Evolutionary conservation across 176 grass and related monocot genomes (phyloP), one percentile per base, ranked within the genome.

Genomic region (Leersia perrieri): DNA sequence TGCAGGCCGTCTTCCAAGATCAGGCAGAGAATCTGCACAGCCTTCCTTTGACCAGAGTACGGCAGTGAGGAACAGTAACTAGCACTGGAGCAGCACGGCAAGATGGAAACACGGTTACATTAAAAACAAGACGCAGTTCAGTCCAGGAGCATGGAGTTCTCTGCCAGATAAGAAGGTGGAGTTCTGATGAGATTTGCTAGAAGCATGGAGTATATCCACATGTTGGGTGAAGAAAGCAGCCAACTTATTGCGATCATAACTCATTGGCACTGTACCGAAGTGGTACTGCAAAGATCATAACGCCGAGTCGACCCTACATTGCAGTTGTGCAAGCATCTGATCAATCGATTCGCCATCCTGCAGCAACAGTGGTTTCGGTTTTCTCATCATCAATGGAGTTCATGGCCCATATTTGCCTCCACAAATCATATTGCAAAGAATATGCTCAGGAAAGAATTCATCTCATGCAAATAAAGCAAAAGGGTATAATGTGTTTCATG

Each of bases 191-290:
- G n/a, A n/a, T n/a, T n/a, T n/a, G 65, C 69, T 32, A 3, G 49
- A 53, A 53, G 20, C 5, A 14, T 45, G 74, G 74, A 82, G 53
- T 53, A 53, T 53, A 26, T 61, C 49, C 74, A 83, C 73, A 78
- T 78, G 80, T 76, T 47, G 0, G 66, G 69, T 51, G 28, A 62
- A 13, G 47, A 58, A 80, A n/a, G 66, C 72, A 33, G 86, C 22
- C 70, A 77, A 83, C 57, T 83, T 72, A 77, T 83, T 88, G 80
- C 73, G 34, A 78, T 73, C 73, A 72, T 45, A 35, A 47, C 53
- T 80, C 70, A 26, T 85, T 77, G 87, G 63, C 76, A 38, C 75
- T 84, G 36, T 39, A 60, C 75, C n/a, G 15, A 29, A 29, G 39
- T 15, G 27, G 69, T 80, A 60, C 44, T 28, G 38, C 2, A 60